Conservation (phyloP, 768 basidiomycete species). For the Stropharia rugosoannulata region DNA sequence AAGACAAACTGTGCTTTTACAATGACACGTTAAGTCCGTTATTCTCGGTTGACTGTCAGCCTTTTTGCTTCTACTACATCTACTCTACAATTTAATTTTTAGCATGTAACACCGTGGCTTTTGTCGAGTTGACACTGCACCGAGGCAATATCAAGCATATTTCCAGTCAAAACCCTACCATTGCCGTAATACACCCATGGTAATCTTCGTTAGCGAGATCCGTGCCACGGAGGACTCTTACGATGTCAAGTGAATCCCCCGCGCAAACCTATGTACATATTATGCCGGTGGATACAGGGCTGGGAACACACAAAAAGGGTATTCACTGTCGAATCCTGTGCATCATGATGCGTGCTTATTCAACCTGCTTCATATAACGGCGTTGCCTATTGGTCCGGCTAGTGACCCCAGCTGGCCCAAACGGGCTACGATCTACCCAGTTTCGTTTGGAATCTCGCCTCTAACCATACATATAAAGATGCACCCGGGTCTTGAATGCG, state of each 20-base stretch:
- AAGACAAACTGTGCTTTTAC: background rate
- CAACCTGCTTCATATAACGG: background rate
- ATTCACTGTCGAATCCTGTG: no score
- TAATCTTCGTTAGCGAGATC: no score
- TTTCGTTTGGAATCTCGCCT: constrained; percentile 1
- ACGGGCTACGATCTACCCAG: constrained; percentile 4
- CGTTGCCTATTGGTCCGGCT: constrained; percentile 1
- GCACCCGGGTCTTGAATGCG: background rate
- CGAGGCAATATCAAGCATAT: no score
- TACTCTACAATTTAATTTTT: background rate
- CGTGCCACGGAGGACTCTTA: no score
- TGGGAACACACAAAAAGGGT: no score
- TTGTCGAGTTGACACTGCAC: no score
- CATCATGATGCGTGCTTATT: no score
- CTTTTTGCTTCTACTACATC: background rate
- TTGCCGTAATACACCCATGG: no score
- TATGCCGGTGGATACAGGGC: no score
- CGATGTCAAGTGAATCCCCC: no score
- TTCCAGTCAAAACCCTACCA: no score
- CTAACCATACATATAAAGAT: constrained; percentile 4
- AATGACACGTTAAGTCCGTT: background rate
- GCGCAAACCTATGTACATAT: no score
- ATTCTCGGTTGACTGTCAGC: background rate
- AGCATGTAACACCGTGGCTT: background rate
- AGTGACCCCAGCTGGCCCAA: background rate